Base-by-base conservation (phyloP, 108 stramenopile genomes). In the Skeletonema tropicum region DNA sequence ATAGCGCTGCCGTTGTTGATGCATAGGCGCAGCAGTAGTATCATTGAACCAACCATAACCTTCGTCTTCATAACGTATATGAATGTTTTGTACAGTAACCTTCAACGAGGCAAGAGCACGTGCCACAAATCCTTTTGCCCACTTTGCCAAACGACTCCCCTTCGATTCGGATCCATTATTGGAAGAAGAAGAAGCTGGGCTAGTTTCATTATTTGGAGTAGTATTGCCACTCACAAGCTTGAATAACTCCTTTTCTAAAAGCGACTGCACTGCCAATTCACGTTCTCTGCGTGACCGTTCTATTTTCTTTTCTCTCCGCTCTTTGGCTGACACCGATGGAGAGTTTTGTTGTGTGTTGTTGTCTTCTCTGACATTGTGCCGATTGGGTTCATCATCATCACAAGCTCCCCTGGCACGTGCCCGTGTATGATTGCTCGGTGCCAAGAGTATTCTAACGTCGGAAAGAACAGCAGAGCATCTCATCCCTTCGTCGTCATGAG, bases 31-130 rank as follows among this genome's bases (percentile, higher is more conserved):
- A 6, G 23, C 23, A 6, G 23, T 23, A 15, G 58, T 64, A 61
- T 49, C 60, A 64, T 87, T 87, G 87, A 30, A 82, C 83, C 57
- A 89, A 85, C 26, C 88, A n/a, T 75, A 74, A 39, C 91, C 91
- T 38, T 88, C 77, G 78, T 92, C 89, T 76, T 92, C 89, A 67
- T 92, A 92, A 62, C 91, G 86, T 11, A 92, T 66, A 63, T 92
- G 91, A 68, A 92, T 77, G 60, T 92, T 92, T 66, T 64, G 77
- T 4, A 90, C 75, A 12, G 91, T 90, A 31, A 92, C 79, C 14
- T 80, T 76, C 6, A 92, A 68, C 12, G 84, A 86, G 0, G 89
- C 77, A 15, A 92, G 64, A 15, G 90, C 23, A 35, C 63, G 76
- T 8, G 87, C 57, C 8, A 84, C 19, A 33, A 76, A 64, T n/a